These are phyloP conservation scores for Persicaria tinctoria DNA, from an alignment of 148 eudicot species.

Conservation along the genomic window DNA sequence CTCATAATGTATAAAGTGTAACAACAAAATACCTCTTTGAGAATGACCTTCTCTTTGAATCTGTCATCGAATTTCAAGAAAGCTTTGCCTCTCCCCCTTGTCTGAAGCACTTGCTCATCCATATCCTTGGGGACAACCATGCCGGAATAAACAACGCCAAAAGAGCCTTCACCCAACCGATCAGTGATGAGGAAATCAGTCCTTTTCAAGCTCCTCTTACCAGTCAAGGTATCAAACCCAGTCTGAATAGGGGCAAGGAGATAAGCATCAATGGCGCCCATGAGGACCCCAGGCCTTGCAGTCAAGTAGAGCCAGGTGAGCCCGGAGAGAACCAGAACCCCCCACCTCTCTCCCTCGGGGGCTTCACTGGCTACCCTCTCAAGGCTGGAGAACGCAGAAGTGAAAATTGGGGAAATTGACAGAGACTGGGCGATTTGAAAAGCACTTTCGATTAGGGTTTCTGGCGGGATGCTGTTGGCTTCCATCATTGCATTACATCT, in stretches of 20 bases:
- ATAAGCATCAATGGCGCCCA: constrained; percentile 85
- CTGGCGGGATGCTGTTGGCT: constrained; percentile 18
- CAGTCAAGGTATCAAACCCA: constrained; percentile 54
- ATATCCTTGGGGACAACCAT: constrained; percentile 61
- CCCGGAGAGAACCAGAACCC: constrained; percentile 45
- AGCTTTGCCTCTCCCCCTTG: constrained; percentile 24
- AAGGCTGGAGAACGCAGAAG: constrained; percentile 36
- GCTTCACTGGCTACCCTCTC: constrained; percentile 32
- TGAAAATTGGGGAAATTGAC: constrained; percentile 31
- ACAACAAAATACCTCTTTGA: constrained; percentile 50
- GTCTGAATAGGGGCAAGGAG: constrained; percentile 74
- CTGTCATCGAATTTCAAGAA: constrained; percentile 34
- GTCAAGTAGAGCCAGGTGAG: constrained; percentile 78
- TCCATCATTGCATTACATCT: constrained; percentile 41
- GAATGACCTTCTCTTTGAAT: constrained; percentile 82
- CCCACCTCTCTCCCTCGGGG: constrained; percentile 72
- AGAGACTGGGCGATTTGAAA: constrained; percentile 27
- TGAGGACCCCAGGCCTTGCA: constrained; percentile 80
- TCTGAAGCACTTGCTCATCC: constrained; percentile 35
- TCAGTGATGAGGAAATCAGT: constrained; percentile 62
- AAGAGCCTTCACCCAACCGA: constrained; percentile 81
- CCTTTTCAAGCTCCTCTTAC: constrained; percentile 61
- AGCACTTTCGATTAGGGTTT: constrained; percentile 27
- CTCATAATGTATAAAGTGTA: background rate
- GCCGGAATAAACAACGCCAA: constrained; percentile 89